Evolutionary conservation across 257 asterid genomes (phyloP).

Genomic region (Capsicum pubescens): DNA sequence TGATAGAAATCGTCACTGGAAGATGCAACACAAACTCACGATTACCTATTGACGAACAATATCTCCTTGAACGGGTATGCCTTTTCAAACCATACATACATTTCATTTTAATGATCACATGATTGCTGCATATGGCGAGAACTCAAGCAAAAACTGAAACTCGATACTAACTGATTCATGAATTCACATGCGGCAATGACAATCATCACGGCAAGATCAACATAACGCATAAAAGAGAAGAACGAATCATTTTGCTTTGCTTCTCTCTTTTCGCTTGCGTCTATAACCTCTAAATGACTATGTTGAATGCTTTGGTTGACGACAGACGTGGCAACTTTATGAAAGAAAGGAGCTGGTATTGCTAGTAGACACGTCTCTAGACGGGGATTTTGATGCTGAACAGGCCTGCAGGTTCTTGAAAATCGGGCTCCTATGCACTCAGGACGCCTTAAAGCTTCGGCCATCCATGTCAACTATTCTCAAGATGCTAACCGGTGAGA

Average conservation of each 20-base stretch:
- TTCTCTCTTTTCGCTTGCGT: background rate
- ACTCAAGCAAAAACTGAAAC: background rate
- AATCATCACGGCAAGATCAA: background rate
- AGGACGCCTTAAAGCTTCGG: constrained; percentile 81
- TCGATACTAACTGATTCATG: background rate
- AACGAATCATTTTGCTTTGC: background rate
- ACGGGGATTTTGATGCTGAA: constrained; percentile 79
- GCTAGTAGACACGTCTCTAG: constrained; percentile 68
- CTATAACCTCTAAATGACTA: background rate
- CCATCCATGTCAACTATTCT: constrained; percentile 88
- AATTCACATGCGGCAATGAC: background rate
- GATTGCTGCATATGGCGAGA: background rate
- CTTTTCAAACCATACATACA: constrained; percentile 3
- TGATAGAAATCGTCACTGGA: constrained; percentile 90
- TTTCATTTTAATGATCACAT: background rate
- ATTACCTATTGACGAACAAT: constrained; percentile 79
- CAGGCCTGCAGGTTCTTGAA: constrained; percentile 83
- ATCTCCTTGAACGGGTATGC: constrained; percentile 91
- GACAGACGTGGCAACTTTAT: constrained; percentile 84
- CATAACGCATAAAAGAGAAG: background rate
- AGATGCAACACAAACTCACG: constrained; percentile 85
- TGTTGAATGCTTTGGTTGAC: background rate
- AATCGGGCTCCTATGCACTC: constrained; percentile 91
- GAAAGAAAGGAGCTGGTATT: constrained; percentile 65
- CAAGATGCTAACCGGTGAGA: constrained; percentile 69